Percentiles rank a stretch among this genome's conserved stretches.
Evolutionary conservation across 169 alveolate species (phyloP).

Genomic region (Theileria annulata): DNA sequence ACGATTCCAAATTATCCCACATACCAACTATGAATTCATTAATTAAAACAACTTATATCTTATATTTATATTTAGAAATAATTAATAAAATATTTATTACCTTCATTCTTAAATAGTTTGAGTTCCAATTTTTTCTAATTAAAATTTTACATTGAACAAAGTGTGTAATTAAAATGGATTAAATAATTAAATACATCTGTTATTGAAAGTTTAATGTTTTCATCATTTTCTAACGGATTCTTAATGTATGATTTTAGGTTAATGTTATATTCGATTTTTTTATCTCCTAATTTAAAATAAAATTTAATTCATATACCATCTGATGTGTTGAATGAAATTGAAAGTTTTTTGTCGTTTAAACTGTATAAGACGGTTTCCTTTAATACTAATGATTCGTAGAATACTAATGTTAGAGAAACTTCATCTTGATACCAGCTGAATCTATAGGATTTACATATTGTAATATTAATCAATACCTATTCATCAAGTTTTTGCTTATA

Average conservation of each 20-base stretch:
- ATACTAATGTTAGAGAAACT: conserved; percentile 14
- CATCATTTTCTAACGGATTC: conserved; percentile 2
- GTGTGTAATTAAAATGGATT: conserved; percentile 1
- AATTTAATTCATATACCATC: not conserved
- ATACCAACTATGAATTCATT: conserved; percentile 30
- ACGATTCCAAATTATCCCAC: conserved; percentile 29
- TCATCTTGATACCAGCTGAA: conserved; percentile 54
- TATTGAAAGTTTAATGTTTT: conserved; percentile 6
- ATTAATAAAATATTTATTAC: not conserved
- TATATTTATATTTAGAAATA: not conserved
- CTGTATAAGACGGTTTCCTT: not conserved
- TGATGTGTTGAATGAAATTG: not conserved
- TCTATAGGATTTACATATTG: not conserved
- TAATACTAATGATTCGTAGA: conserved; percentile 12
- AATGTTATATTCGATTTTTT: not conserved
- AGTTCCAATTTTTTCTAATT: conserved; percentile 37
- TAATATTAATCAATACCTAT: conserved; percentile 9
- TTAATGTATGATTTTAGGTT: conserved; percentile 1
- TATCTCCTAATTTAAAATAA: conserved; percentile 2
- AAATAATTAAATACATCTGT: conserved; percentile 14
- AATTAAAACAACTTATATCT: not conserved
- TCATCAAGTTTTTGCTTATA: not conserved
- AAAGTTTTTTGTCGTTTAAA: conserved; percentile 4
- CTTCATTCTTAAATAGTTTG: conserved; percentile 9
- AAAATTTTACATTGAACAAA: not conserved